Evolutionary conservation across 495 filamentous ascomycete genomes (phyloP).

Genomic region (Penicillium silybi): DNA sequence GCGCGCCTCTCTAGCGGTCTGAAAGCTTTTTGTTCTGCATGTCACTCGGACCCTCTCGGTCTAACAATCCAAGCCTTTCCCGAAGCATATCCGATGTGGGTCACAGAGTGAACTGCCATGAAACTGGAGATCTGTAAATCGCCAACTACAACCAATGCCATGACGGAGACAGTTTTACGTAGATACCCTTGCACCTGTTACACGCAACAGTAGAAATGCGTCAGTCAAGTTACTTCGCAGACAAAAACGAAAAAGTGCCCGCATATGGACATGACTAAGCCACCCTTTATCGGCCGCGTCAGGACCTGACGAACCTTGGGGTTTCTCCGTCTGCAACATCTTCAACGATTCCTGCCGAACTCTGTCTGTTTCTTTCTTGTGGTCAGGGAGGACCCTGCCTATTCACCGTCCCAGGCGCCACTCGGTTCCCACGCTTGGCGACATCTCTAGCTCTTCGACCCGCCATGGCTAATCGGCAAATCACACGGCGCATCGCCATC

Average conservation of each 20-base stretch:
- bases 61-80: not conserved
- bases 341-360: not conserved
- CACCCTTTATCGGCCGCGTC: not conserved
- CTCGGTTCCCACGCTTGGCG: slow-evolving; percentile 4
- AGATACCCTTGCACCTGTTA: not conserved
- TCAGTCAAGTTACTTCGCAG: not conserved
- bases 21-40: not conserved
- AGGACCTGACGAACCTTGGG: not conserved
- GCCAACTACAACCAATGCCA: not conserved
- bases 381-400: not conserved
- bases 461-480: slow-evolving; percentile 42
- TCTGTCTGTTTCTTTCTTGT: not conserved
- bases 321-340: not conserved
- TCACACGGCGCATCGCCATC: slow-evolving; percentile 38
- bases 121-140: not conserved
- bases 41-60: not conserved
- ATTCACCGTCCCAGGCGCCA: not conserved
- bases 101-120: not conserved
- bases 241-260: not conserved
- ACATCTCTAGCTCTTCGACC: not conserved
- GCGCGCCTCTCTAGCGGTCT: not conserved
- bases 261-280: slow-evolving; percentile 3
- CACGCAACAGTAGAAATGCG: not conserved
- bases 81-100: slow-evolving; percentile 14
- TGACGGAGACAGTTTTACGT: not conserved